Percentiles rank a stretch among this genome's conserved stretches.
These are phyloP conservation scores for Toxicodendron radicans DNA, from an alignment of 345 rosid species.

Conservation along the genomic window DNA sequence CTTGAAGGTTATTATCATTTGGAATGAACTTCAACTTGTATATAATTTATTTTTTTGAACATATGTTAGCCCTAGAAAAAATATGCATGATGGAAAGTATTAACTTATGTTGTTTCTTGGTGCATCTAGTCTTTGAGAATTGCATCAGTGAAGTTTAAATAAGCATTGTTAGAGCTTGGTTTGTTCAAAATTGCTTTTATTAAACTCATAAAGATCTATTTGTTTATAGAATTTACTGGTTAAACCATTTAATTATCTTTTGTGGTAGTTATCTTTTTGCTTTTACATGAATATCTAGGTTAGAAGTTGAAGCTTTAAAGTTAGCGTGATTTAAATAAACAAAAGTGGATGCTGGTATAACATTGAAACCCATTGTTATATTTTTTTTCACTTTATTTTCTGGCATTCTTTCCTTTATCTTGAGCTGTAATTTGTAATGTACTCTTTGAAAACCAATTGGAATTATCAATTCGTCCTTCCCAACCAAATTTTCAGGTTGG, in stretches of 20 bases:
- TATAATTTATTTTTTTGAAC: slow-evolving; percentile 10
- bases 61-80: neutral
- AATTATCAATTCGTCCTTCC: slow-evolving; percentile 5
- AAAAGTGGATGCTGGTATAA: neutral
- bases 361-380: neutral
- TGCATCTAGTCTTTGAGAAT: slow-evolving; percentile 3
- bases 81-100: neutral
- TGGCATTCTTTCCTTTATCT: neutral
- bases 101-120: neutral
- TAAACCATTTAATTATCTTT: neutral
- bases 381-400: slow-evolving; percentile 1
- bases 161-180: neutral
- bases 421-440: neutral
- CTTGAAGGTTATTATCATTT: slow-evolving; percentile 68
- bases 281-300: slow-evolving; percentile 3
- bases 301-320: slow-evolving; percentile 2
- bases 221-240: neutral
- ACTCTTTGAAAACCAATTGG: neutral
- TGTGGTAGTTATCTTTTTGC: neutral
- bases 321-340: neutral
- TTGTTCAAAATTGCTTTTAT: neutral
- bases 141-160: neutral
- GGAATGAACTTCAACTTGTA: slow-evolving; percentile 4
- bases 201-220: neutral
- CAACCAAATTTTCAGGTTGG: neutral